Base-by-base conservation (phyloP, 352 stramenopile species). In the Pythium sp. region DNA sequence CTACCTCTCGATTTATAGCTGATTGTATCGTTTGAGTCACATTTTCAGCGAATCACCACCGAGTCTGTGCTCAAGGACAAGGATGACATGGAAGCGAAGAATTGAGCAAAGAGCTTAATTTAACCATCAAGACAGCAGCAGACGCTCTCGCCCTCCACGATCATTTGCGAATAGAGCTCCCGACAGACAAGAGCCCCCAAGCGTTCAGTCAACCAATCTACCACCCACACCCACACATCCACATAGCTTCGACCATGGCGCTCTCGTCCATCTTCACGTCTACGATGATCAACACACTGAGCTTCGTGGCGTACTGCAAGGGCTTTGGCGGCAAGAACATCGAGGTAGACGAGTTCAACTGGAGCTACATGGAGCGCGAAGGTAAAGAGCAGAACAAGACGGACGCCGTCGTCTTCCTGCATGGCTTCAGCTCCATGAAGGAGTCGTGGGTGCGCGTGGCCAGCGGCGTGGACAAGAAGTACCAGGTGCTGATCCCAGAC, bases 361-460 rank as follows among this genome's bases (percentile, higher is more conserved):
- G 85, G 85, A 87, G 80, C 60, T 93, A 88, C 79, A 82, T 93
- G 30, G 81, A 93, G 68, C 75, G 81, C n/a, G 67, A 74, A 18
- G 55, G 55, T 28, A 20, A 81, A 68, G 58, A 69, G 78, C 15
- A 69, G 79, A 22, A 65, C 72, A 43, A 38, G 43, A 80, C 78
- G n/a, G 82, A 89, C 63, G 66, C 84, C 0, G 81, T 93, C 2
- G 74, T 92, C 14, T 87, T 91, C 47, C 71, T 93, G 47, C 83
- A 93, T 38, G 86, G 86, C 63, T 93, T 93, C 69, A 88, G 79
- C 64, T 90, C 80, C 34, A 68, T 81, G 55, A 93, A 93, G 53
- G 82, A 91, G 67, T 87, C 81, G 32, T 90, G 81, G 82, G 69
- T 89, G 57, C 76, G 77, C 14, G 74, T 90, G 28, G 81, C 82